Evolutionary conservation across 1,284 basidiomycete species (phyloP), one percentile per base, ranked within the genome.

Genomic region (Ceratobasidium sp.): DNA sequence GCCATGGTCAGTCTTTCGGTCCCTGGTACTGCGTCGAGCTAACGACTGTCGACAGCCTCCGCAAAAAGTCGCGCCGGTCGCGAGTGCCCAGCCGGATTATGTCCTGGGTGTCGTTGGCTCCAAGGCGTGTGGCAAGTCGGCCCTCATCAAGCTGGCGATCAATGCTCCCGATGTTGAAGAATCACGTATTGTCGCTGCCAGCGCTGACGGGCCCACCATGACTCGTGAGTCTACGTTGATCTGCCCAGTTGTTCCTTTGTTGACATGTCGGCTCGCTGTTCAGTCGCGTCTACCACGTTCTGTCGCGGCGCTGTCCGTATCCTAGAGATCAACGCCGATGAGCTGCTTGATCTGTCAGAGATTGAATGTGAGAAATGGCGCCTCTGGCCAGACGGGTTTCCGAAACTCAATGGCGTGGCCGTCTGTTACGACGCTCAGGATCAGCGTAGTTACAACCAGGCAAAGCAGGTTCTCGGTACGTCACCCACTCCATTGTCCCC

Each of bases 351-450:
- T 69, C 61, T 75, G 76, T 49, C 76, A 76, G 64, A 62, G 65
- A 77, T 53, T 62, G 78, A 2, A 34, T 48, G 43, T 16, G 71
- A 74, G 29, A 68, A 72, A n/a, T 58, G 64, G 46, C 64, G 53
- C 1, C 54, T 79, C 54, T 84, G 83, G 82, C 80, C 84, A 37
- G 83, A 86, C 59, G 84, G 84, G 8, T 84, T 87, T 16, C 88
- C 89, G 27, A 81, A 82, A n/a, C 83, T 92, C 69, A 88, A 92
- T 79, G 92, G 89, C 7, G 84, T 90, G 27, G 84, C 93, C 53
- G 85, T 94, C 56, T 93, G 92, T 78, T 94, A 92, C 81, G 90
- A 93, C 81, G 86, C 88, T 16, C 87, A 88, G 0, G 83, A 87
- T 76, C 80, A 81, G 74, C 79, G 82, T 5, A 92, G 92, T 29